Evolutionary conservation across 1,284 basidiomycete species (phyloP), one percentile per base, ranked within the genome.

Genomic region (Irpex lacteus): DNA sequence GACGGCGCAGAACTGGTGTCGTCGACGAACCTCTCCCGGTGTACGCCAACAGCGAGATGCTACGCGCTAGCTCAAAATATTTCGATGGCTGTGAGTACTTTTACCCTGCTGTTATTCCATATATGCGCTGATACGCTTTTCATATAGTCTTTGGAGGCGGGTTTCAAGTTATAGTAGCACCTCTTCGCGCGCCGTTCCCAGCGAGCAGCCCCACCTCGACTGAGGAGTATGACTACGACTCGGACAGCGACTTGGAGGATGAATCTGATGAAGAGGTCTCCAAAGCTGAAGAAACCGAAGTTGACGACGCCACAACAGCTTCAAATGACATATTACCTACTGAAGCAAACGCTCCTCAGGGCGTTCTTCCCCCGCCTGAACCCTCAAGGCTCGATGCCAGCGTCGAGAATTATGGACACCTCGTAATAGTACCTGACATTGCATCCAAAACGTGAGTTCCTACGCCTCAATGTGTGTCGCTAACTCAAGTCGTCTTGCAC

Each of bases 11-110:
- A 2, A 53, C 50, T 19, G 68, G 66, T 3, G 38, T 36, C 6
- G 60, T 65, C n/a, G 47, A 63, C 56, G 50, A 55, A 21, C 66
- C 68, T 26, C 49, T n/a, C 7, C 57, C 66, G 6, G 36, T 67
- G 1, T 67, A 63, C 60, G 65, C 68, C 36, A 69, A 64, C 52
- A 69, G 68, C 47, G 50, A 40, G 5, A 56, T 65, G 5, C 50
- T 69, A 54, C 40, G 60, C 6, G 53, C 54, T 11, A 52, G 40
- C 8, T 37, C 59, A 13, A 61, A 57, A 8, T 67, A 69, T 59
- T 69, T 69, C 40, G 64, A 67, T 2, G 60, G 40, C 1, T 50
- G 68, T 67, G 19, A 60, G 68, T 52, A 19, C 50, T 26, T 26
- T 26, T 3, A 26, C 26, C 26, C 26, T 26, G 26, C 3, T 26